A percentile compares a stretch with the other conserved stretches of the same genome.
phyloP scores from a whole-genome alignment of 345 rosid species.

The Populus tremula region DNA sequence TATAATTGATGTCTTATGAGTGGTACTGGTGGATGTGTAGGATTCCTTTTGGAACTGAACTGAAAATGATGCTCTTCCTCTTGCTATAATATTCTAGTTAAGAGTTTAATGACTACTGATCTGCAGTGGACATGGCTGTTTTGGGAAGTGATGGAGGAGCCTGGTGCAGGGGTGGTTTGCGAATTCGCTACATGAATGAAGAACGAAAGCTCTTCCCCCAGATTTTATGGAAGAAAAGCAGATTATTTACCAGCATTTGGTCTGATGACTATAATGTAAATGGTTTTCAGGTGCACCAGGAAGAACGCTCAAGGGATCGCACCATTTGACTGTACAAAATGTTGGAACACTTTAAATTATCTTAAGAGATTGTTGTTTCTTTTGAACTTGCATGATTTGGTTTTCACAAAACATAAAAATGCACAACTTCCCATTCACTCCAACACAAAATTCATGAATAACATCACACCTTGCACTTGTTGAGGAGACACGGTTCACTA shows the following conservation, averaged over 20 bases:
- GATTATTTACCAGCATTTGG: not conserved
- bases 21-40: not conserved
- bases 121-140: not conserved
- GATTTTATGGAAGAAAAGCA: not conserved
- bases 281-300: constrained; percentile 55
- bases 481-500: not conserved
- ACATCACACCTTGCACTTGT: constrained; percentile 10
- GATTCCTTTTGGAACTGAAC: not conserved
- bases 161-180: not conserved
- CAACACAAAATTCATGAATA: not conserved
- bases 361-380: too few species aligned
- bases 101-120: not conserved
- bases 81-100: not conserved
- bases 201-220: not conserved
- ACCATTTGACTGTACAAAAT: constrained; percentile 90
- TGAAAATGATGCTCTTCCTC: not conserved
- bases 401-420: too few species aligned
- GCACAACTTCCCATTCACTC: too few species aligned
- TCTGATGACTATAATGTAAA: constrained; percentile 4
- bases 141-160: not conserved
- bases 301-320: constrained; percentile 73
- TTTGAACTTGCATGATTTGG: too few species aligned
- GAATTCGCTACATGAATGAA: not conserved
- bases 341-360: too few species aligned
- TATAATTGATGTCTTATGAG: not conserved